Evolutionary conservation across 306 rosid species (phyloP).

Genomic region (Castanea crenata): DNA sequence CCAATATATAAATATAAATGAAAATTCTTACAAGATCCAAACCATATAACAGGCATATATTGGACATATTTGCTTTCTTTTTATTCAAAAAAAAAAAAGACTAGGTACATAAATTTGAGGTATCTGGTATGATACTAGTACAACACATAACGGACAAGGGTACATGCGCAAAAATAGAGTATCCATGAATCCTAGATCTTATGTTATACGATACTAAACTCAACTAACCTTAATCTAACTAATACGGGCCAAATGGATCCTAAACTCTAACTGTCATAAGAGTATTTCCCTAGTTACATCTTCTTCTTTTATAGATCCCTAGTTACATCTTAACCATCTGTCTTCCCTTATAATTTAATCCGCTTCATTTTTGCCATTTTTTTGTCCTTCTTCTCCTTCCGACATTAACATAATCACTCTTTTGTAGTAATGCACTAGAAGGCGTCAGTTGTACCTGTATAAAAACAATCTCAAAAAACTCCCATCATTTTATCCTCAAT

Average conservation of each 20-base stretch:
- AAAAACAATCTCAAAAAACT: background rate
- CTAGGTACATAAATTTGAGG: no score
- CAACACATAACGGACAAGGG: no score
- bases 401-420: background rate
- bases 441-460: background rate
- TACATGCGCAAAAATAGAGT: no score
- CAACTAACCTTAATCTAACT: background rate
- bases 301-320: background rate
- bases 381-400: background rate
- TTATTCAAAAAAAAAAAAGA: no score
- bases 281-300: background rate
- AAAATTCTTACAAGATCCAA: no score
- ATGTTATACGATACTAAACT: background rate
- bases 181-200: no score
- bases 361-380: background rate
- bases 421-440: background rate
- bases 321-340: background rate
- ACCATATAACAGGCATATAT: no score
- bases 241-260: background rate
- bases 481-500: background rate
- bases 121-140: no score
- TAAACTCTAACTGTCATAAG: background rate
- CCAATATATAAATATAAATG: no score
- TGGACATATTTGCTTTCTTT: no score
- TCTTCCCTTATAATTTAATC: background rate